Base-by-base conservation (phyloP, 1,284 basidiomycete species). In the Heimioporus retisporus region DNA sequence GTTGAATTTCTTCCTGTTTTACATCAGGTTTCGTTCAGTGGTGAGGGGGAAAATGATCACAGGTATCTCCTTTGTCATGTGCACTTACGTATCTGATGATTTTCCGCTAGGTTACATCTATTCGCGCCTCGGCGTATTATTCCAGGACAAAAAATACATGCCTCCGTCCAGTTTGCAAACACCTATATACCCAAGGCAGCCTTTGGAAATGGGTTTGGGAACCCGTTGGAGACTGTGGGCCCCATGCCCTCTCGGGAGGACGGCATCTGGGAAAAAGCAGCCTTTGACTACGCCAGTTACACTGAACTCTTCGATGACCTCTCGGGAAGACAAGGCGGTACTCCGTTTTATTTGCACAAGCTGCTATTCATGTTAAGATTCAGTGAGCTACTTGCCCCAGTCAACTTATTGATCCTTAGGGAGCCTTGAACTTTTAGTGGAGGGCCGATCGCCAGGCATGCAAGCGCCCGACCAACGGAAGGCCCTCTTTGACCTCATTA, bases 1-100 rank as follows among this genome's bases (percentile, higher is more conserved):
- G 60, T 72, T 10, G 76, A 77, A 54, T 59, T 60, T 13, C 19
- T 72, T n/a, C 75, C 75, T 4, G 23, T 77, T 55, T 63, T 65
- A 40, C 72, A 72, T 7, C 67, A 73, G 7, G 61, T 66, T 31
- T 69, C 60, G 16, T 69, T 66, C 46, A 67, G 60, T 54, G 68
- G 68, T 40, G 40, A 63, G 0, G 68, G 68, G 18, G 64, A 53
- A 28, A 58, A 55, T 42, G 59, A 61, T 59, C 68, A 60, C n/a
- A 65, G 63, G 59, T 65, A 53, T 58, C 57, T 21, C n/a, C 2
- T 23, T 59, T 16, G 3, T 40, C 42, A 14, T 40, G 11, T 31
- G 15, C 15, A 61, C 6, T 5, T n/a, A 4, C 18, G 2, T 16
- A 7, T 5, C 53, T 55, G 31, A 64, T 55, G 31, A 64, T 23